Conservation (phyloP, 2,329 filamentous ascomycete genomes). For the Clarireedia monteithiana region DNA sequence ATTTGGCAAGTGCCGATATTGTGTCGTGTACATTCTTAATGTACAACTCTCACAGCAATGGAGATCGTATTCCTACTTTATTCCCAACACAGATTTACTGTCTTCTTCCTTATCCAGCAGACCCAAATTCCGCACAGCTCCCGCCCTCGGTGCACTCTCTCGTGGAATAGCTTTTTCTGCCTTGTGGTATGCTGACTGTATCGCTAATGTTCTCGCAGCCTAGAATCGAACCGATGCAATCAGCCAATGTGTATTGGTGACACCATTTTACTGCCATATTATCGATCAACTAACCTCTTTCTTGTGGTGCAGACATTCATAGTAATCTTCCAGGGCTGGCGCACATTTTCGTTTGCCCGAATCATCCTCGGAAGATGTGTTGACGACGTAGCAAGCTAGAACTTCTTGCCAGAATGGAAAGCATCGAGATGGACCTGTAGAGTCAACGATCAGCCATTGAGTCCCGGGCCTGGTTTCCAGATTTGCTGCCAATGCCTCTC, state of each 20-base stretch:
- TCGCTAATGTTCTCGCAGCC: slow-evolving; percentile 68
- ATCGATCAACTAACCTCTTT: slow-evolving; percentile 68
- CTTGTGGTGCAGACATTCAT: slow-evolving; percentile 96
- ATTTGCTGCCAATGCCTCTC: neutral
- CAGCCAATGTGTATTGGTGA: neutral
- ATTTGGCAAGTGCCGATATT: slow-evolving; percentile 2
- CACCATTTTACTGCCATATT: neutral
- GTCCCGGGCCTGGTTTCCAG: neutral
- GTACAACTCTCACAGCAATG: slow-evolving; percentile 19
- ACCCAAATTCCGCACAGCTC: slow-evolving; percentile 81
- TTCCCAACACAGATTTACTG: slow-evolving; percentile 47
- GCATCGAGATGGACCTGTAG: slow-evolving; percentile 54
- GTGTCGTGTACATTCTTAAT: slow-evolving; percentile 18
- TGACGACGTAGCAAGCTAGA: slow-evolving; percentile 95
- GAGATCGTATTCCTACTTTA: slow-evolving; percentile 20
- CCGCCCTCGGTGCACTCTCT: slow-evolving; percentile 74
- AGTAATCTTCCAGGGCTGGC: slow-evolving; percentile 87
- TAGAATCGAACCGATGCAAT: slow-evolving; percentile 2
- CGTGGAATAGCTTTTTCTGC: slow-evolving; percentile 65
- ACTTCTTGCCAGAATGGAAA: slow-evolving; percentile 99
- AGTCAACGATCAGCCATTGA: slow-evolving; percentile 21
- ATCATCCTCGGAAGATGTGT: slow-evolving; percentile 70
- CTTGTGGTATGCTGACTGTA: slow-evolving; percentile 82
- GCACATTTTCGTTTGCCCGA: slow-evolving; percentile 82
- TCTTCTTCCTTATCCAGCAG: slow-evolving; percentile 79